Evolutionary conservation across 2,329 filamentous ascomycete species (phyloP).

Genomic region (Fusarium chaquense): DNA sequence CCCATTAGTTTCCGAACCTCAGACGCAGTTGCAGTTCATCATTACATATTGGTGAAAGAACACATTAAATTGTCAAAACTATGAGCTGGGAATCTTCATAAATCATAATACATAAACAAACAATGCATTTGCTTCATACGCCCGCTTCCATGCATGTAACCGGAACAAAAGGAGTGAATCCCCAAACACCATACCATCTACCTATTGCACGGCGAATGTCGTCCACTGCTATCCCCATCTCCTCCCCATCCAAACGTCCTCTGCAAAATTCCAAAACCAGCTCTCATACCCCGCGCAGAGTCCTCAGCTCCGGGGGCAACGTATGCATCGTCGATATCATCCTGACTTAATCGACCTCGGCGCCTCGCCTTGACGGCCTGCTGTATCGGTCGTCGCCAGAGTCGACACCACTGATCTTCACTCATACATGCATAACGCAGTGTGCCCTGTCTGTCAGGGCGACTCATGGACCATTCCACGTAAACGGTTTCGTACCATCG

Average conservation of each 20-base stretch:
- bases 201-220: conserved; percentile 20
- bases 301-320: conserved; percentile 53
- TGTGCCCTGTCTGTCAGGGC: conserved; percentile 47
- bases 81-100: conserved; percentile 29
- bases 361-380: conserved; percentile 69
- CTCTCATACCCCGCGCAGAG: conserved; percentile 60
- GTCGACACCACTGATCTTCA: conserved; percentile 71
- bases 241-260: conserved; percentile 66
- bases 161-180: conserved; percentile 28
- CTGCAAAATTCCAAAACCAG: conserved; percentile 64
- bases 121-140: conserved; percentile 21
- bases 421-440: conserved; percentile 66
- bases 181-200: conserved; percentile 1
- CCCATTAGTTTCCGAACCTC: fast-evolving
- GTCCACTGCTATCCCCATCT: conserved; percentile 18
- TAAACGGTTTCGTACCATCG: conserved; percentile 73
- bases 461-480: conserved; percentile 66
- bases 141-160: conserved; percentile 27
- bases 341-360: conserved; percentile 67
- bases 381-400: conserved; percentile 71
- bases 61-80: neutral
- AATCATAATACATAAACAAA: conserved; percentile 25
- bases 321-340: conserved; percentile 63
- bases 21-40: neutral
- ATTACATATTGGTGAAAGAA: neutral